These are phyloP conservation scores for Neobulgaria alba DNA, from an alignment of 2,329 filamentous ascomycete species.

Conservation along the genomic window DNA sequence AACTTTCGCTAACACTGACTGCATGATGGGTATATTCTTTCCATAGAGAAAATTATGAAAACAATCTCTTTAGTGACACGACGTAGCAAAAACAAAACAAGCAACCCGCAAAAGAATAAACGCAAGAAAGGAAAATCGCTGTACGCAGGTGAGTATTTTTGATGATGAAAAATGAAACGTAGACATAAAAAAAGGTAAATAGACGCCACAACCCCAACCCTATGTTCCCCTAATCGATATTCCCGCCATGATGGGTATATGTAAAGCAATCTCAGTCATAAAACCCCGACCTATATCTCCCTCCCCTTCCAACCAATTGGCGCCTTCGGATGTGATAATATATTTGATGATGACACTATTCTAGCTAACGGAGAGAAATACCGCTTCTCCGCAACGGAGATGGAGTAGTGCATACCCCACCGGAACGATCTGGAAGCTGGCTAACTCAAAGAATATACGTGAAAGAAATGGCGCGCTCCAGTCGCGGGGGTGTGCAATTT, in stretches of 20 bases:
- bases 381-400: too few relatives aligned
- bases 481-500: neutral
- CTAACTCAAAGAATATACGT: neutral
- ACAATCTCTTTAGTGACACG: too few relatives aligned
- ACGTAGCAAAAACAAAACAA: too few relatives aligned
- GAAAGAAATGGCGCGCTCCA: slow-evolving; percentile 1
- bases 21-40: too few relatives aligned
- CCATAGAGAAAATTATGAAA: too few relatives aligned
- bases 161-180: too few relatives aligned
- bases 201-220: neutral
- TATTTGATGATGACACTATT: neutral
- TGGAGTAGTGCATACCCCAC: too few relatives aligned
- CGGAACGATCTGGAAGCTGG: too few relatives aligned
- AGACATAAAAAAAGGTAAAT: neutral
- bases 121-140: too few relatives aligned
- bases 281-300: neutral
- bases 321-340: neutral
- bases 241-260: neutral
- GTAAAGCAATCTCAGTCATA: neutral
- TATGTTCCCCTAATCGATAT: neutral
- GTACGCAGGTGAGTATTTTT: too few relatives aligned
- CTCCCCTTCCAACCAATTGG: neutral
- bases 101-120: too few relatives aligned
- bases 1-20: too few relatives aligned
- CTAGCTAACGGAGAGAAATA: neutral